Base-by-base conservation (phyloP, 1,284 basidiomycete genomes). In the Coniferiporia weirii region DNA sequence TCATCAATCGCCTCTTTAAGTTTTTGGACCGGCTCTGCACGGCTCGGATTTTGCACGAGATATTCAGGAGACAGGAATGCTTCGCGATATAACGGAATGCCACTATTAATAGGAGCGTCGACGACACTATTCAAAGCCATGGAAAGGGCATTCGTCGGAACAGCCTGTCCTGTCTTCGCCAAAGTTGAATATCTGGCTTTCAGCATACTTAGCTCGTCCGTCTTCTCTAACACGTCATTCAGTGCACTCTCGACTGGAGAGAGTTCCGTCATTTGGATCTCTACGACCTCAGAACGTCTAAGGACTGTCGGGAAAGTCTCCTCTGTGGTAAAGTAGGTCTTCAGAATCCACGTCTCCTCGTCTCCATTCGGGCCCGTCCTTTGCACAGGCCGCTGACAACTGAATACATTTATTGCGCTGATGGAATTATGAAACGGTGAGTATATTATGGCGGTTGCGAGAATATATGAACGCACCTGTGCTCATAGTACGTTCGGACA, bases 251-350 rank as follows among this genome's bases (percentile, higher is more conserved):
- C 88, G 13, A 98, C 76, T 0, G 96, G 95, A 4, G 92, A 93
- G 54, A 97, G 86, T 70, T 96, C 90, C 52, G 85, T 76, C 40
- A 89, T 75, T 47, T 87, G 79, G 40, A 87, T 76, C 43, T 83
- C 85, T n/a, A 94, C 77, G 34, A 98, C 84, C 68, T 98, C 94
- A 4, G 93, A 95, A 15, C 96, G 83, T 46, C 91, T 85, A 40
- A 98, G 79, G 3, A 98, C 90, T 0, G 93, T 95, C 0, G 96
- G 96, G 73, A 99, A 93, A 0, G 85, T 81, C 65, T 96, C 93
- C 70, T 95, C 93, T 1, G 92, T 93, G 0, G 84, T 91, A 66
- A 89, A 83, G 63, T 85, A 87, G 0, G 87, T 91, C 77, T 95
- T 98, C 70, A 97, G 93, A 0, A 89, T 75, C 94, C 94, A 98